Evolutionary conservation across 1,284 basidiomycete species (phyloP).

Genomic region (Gymnopus androsaceus): DNA sequence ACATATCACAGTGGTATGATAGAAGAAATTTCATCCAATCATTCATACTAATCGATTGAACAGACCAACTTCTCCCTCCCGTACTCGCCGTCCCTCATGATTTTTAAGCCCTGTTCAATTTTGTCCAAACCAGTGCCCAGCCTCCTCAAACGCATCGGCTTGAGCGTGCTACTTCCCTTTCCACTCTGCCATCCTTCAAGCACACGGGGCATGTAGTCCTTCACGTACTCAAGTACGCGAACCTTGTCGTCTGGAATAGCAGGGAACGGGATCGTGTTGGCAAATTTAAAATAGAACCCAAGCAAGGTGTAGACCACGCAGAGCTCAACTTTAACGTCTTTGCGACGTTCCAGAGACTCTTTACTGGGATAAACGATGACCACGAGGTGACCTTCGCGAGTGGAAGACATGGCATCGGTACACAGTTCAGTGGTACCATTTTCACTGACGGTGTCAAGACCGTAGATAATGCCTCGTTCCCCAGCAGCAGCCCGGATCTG

Average conservation of each 20-base stretch:
- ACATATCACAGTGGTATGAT: too few species aligned
- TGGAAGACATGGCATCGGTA: neutral
- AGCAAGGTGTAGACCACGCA: neutral
- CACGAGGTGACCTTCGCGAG: neutral
- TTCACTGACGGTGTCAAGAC: too few species aligned
- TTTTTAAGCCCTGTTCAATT: neutral
- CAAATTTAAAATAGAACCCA: neutral
- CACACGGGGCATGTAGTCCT: neutral
- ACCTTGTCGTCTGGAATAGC: slow-evolving; percentile 2
- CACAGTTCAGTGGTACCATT: neutral
- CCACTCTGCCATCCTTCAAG: slow-evolving; percentile 7
- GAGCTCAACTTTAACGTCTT: too few species aligned
- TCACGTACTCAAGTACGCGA: slow-evolving; percentile 2
- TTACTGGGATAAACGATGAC: neutral
- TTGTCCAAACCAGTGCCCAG: neutral
- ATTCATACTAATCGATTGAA: too few species aligned
- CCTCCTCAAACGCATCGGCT: neutral
- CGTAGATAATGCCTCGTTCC: too few species aligned
- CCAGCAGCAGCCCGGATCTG: too few species aligned
- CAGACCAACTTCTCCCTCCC: too few species aligned
- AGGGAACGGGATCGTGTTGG: neutral
- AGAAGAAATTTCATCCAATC: too few species aligned
- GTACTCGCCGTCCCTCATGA: too few species aligned
- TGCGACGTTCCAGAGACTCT: neutral
- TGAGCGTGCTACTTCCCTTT: slow-evolving; percentile 1